Base-by-base conservation (phyloP, 352 stramenopile genomes). In the Pythium utonaiense region DNA sequence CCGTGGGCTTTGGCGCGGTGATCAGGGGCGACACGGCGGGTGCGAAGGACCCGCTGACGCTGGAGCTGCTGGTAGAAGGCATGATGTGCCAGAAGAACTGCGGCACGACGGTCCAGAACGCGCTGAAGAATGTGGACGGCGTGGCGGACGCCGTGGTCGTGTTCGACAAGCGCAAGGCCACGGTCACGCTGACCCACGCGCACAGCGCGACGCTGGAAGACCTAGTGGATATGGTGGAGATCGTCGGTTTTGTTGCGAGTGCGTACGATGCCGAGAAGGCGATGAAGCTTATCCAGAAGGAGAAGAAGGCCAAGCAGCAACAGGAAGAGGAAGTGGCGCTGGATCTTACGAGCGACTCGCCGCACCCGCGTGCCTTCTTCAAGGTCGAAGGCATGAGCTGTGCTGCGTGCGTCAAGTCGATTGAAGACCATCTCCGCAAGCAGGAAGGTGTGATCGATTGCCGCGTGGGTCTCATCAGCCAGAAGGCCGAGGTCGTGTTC, bases 21-120 rank as follows among this genome's bases (percentile, higher is more conserved):
- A 31, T 91, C 38, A 82, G 75, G 31, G 33, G 31, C 45, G 34
- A 45, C 5, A 25, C 21, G 5, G 7, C 9, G 16, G 2, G 1
- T 3, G 21, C 22, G 21, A 8, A 22, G 10, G 71, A 84, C 28
- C 58, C 71, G 54, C 67, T 80, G 24, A 74, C 70, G 38, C 24
- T 89, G 9, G 34, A 75, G 28, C 61, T 96, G 56, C 64, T 90
- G 27, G 84, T 98, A 3, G 92, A 98, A 63, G 92, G 92, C 47
- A 97, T 97, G 82, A 97, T 96, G 74, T 97, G 91, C 52, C 89
- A 98, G 73, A 98, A 98, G 54, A 98, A 98, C 71, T 97, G 93
- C 65, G 96, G 96, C 53, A 89, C 70, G 34, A 97, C 91, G 6
- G 88, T 97, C 5, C 62, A 91, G 68, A 93, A 93, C 67, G 87